A percentile compares a stretch with the other conserved stretches of the same genome.
Conservation (phyloP, 1,284 basidiomycete genomes). For the Chalciporus sp. region DNA sequence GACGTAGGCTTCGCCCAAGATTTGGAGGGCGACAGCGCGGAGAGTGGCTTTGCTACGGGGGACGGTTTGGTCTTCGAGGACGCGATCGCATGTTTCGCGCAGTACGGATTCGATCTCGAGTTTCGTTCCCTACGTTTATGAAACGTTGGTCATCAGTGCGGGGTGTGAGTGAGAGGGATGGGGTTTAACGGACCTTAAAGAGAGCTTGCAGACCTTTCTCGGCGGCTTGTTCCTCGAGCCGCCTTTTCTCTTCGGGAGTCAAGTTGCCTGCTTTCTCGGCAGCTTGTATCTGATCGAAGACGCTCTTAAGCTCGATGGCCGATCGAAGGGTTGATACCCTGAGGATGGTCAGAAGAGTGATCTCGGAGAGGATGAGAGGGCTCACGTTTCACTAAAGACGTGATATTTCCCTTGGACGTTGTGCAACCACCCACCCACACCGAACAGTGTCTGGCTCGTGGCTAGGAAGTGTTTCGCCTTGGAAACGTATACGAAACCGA, state of each 20-base stretch:
- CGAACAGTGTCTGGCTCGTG: conserved; percentile 76
- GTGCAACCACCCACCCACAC: conserved; percentile 91
- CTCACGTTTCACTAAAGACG: conserved; percentile 90
- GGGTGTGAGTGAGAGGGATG: neutral
- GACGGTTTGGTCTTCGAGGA: conserved; percentile 65
- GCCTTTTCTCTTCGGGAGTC: conserved; percentile 82
- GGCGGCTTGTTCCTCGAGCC: conserved; percentile 94
- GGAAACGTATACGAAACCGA: conserved; percentile 87
- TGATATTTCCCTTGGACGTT: conserved; percentile 94
- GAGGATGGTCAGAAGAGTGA: conserved; percentile 9
- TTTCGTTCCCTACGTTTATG: conserved; percentile 74
- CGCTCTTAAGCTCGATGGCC: conserved; percentile 90
- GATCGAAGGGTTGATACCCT: conserved; percentile 88
- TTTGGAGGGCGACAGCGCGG: conserved; percentile 81
- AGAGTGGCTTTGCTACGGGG: conserved; percentile 66
- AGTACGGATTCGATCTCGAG: conserved; percentile 94
- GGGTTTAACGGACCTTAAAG: conserved; percentile 68
- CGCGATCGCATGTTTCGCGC: conserved; percentile 89
- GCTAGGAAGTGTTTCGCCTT: conserved; percentile 85
- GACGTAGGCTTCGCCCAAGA: conserved; percentile 79
- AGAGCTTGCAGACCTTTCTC: conserved; percentile 93
- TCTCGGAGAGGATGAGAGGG: conserved; percentile 18
- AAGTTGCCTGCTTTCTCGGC: conserved; percentile 89
- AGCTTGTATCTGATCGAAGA: conserved; percentile 94
- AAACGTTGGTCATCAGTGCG: neutral